Base-by-base conservation (phyloP, 2,329 filamentous ascomycete genomes). In the Aspergillus sp. region DNA sequence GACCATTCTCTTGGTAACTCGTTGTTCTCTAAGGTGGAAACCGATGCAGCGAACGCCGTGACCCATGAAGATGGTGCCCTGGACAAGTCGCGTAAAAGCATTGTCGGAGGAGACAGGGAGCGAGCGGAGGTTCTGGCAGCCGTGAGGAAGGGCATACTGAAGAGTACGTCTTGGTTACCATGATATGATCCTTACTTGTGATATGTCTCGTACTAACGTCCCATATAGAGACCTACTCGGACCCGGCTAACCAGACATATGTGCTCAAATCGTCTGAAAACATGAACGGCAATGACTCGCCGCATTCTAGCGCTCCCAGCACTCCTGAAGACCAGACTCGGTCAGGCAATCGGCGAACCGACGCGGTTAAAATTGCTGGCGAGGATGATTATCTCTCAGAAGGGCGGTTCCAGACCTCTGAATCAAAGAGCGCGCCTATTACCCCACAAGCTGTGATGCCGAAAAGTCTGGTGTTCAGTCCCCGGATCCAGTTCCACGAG, bases 141-240 rank as follows among this genome's bases (percentile, higher is more conserved):
- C 6, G 92, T 98, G 51, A 92, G 92, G 72, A 97, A 96, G 79
- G 95, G 95, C 52, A 99, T 99, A 53, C 78, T 99, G 58, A 99
- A 99, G 80, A 90, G 92, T 90, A 84, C 75, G 86, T 77, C 42
- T n/a, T 11, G 15, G 7, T 2, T 21, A 39, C 23, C 23, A 27
- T 54, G 27, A 10, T 19, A 8, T 36, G 3, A n/a, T 15, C 36
- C 8, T 27, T 30, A 10, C 36, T 21, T 10, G 4, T 27, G 27
- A 13, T 10, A 19, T 32, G 5, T 15, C 6, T 39, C 10, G 11
- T 17, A 21, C 59, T 65, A 32, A 65, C 58, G 19, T 3, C 41
- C 51, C 23, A 50, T 52, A 62, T 75, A 79, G 81, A 77, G 58
- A 78, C 79, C 58, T 75, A 78, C 54, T 80, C 81, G 69, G 86